Evolutionary conservation across 257 asterid genomes (phyloP), one percentile per base, ranked within the genome.

Genomic region (Salvia splendens): DNA sequence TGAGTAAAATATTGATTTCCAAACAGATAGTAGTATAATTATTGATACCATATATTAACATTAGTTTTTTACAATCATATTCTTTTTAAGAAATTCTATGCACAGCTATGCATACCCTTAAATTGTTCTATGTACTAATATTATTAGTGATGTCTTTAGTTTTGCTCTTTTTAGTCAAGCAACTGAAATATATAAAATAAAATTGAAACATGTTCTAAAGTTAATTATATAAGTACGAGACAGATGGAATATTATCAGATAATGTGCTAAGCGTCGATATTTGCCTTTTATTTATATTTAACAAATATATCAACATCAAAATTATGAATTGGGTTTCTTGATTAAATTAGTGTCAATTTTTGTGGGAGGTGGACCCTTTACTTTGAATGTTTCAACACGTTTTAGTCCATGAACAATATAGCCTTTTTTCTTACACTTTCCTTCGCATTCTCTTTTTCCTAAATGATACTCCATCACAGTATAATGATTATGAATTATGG

Each of bases 341-440:
- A 47, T 57, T 49, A 52, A 70, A 24, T 71, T 45, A 48, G 72
- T 57, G 79, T 52, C 77, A 53, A 69, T 69, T 72, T 70, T 47
- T 72, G 80, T 71, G 72, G 71, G 61, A 65, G 55, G 79, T 60
- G 77, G 68, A 42, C 64, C 67, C 64, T 53, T 40, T 48, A 6
- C 71, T 66, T 66, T 65, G 66, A 73, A 63, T 42, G 62, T 72
- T 67, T 68, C 65, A 68, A 68, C 47, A 32, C 35, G 43, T 66
- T 66, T 52, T 66, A 66, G 63, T 38, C 45, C 57, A 30, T 28
- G 14, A 54, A 12, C 40, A 20, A 52, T 67, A 8, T 53, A 53
- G 33, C 64, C 45, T 53, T 67, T 67, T 48, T 66, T 52, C 70
- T 50, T 65, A 50, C 36, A 61, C 47, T 59, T 50, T 50, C 51